A percentile compares a stretch with the other conserved stretches of the same genome.
Evolutionary conservation across 495 filamentous ascomycete genomes (phyloP).

Genomic region (Aspergillus carlsbadensis): DNA sequence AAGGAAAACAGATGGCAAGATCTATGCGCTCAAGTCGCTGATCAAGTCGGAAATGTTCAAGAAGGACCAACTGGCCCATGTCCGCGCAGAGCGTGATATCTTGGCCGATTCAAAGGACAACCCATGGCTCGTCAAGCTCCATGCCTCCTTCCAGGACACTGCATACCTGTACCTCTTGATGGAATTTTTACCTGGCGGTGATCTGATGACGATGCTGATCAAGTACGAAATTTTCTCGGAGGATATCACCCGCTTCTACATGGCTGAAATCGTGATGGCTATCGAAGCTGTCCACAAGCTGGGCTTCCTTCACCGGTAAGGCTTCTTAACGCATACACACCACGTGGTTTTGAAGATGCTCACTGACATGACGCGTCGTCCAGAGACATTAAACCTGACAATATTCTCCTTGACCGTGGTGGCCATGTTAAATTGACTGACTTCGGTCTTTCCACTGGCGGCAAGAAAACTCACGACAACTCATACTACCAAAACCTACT

Average conservation of each 20-base stretch:
- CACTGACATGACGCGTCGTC: background rate
- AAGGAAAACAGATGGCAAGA: slow-evolving; percentile 92
- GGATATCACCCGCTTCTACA: slow-evolving; percentile 98
- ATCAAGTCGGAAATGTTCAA: slow-evolving; percentile 99
- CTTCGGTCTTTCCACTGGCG: slow-evolving; percentile 96
- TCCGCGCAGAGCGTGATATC: slow-evolving; percentile 96
- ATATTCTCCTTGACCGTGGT: slow-evolving; percentile 91
- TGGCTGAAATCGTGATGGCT: slow-evolving; percentile 95
- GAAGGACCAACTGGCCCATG: slow-evolving; percentile 98
- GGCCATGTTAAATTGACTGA: slow-evolving; percentile 99
- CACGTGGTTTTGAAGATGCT: background rate
- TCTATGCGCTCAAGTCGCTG: slow-evolving; percentile 96
- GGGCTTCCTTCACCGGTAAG: slow-evolving; percentile 97
- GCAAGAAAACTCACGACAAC: slow-evolving; percentile 96
- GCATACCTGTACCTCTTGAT: slow-evolving; percentile 98
- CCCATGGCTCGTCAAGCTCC: slow-evolving; percentile 97
- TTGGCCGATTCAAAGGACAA: slow-evolving; percentile 93
- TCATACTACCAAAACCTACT: slow-evolving; percentile 98
- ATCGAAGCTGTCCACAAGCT: slow-evolving; percentile 98
- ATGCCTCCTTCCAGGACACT: slow-evolving; percentile 93
- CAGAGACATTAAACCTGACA: slow-evolving; percentile 99
- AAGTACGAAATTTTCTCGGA: slow-evolving; percentile 99
- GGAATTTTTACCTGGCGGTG: slow-evolving; percentile 97
- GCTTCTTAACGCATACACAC: background rate
- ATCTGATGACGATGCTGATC: slow-evolving; percentile 99